Base-by-base conservation (phyloP, 2,329 filamentous ascomycete genomes). In the Dryadomyces quercivorus region DNA sequence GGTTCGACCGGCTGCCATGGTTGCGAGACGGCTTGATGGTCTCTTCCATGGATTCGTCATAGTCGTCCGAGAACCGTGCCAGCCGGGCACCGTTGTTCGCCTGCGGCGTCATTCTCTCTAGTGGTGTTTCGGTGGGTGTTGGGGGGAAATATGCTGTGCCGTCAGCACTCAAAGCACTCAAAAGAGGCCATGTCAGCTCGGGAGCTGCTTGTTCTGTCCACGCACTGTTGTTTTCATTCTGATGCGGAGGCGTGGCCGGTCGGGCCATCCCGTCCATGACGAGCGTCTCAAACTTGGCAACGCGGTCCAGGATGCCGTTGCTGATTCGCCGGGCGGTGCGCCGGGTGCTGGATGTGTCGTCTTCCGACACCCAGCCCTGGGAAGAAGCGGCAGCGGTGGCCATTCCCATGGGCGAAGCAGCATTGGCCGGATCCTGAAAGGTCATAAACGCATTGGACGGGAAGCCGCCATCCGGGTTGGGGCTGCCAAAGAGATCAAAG, bases 21-120 rank as follows among this genome's bases (percentile, higher is more conserved):
- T 60, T 60, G 45, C 60, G 61, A 44, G 72, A 62, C 5, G 81
- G 80, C 68, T 82, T 84, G 61, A 84, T 73, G 0, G 81, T 84
- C 66, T 82, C 80, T 62, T 84, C 80, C 76, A 82, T 80, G 15
- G 80, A 82, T 65, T 81, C 80, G 61, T 85, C 81, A 59, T 82
- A 82, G 48, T 73, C 74, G 26, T 83, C 79, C 2, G 75, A 66
- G 62, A 85, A 85, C 53, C 84, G 68, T 60, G 66, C 70, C 2
- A 71, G 70, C 3, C 67, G 66, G 16, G 66, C 58, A 31, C 26
- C 26, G 9, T 16, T 18, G 26, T 46, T 54, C 18, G 43, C 59
- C 49, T 72, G 69, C 67, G 75, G 75, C 47, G 66, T 62, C 45
- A 70, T 61, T 51, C 70, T 69, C 57, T 75, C 69, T 58, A 76